Base-by-base conservation (phyloP, 2,329 filamentous ascomycete species). In the Fusarium albidum region DNA sequence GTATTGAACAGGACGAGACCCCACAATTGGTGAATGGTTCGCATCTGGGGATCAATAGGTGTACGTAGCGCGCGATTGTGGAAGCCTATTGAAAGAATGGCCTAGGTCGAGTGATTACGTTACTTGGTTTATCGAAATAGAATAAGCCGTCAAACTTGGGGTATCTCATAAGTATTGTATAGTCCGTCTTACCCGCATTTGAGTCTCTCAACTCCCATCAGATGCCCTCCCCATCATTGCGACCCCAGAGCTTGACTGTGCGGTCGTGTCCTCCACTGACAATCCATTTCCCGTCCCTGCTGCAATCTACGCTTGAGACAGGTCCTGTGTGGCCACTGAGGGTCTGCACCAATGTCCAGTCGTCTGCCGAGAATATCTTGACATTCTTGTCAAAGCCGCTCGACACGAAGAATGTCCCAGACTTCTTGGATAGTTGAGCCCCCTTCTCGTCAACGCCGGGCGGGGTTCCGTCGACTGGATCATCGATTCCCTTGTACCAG, bases 241-340 rank as follows among this genome's bases (percentile, higher is more conserved):
- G 85, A 5, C 91, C 91, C 95, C 95, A 99, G 3, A 99, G 79
- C 79, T 99, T 99, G 43, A 98, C 91, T 3, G 94, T 98, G 47
- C 93, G 84, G 74, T 99, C 95, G 70, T 96, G 91, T 4, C 95
- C 93, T 63, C 92, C 92, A 71, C 92, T 97, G 18, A 94, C 90
- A 72, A 99, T 96, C 91, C 92, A 99, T 69, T 82, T 89, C 9
- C 88, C 90, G 73, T 98, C 91, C 59, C 82, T 81, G 68, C 90
- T 96, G 46, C 96, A 86, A 76, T 99, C 95, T 11, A 92, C 89
- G 64, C 92, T 96, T 45, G 96, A 85, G 10, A 99, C 93, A 33
- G 96, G 95, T 3, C 92, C 93, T 2, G 92, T 92, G 73, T 99
- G 95, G 0, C 93, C 95, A 65, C 88, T 91, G 52, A 99, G 77